Conservation (phyloP, 2,329 filamentous ascomycete species). For the Nectriaceae sp. region DNA sequence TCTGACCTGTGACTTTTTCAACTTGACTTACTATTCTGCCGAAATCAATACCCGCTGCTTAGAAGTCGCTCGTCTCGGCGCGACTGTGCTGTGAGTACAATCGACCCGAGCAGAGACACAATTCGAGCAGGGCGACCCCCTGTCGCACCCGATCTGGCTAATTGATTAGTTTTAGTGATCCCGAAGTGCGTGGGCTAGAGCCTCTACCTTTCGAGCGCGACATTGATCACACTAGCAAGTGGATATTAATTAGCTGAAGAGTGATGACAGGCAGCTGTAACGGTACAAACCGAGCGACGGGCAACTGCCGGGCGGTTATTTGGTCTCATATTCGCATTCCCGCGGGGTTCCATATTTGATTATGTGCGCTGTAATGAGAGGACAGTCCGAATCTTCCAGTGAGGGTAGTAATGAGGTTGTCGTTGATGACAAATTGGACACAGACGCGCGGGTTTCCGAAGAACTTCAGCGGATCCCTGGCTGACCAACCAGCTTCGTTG, state of each 20-base stretch:
- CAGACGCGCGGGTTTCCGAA: conserved; percentile 21
- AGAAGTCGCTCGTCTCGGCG: conserved; percentile 22
- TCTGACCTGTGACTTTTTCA: background rate
- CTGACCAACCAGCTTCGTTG: background rate
- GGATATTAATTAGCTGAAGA: conserved; percentile 4
- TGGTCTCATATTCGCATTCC: background rate
- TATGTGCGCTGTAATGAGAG: background rate
- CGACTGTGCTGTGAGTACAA: conserved; percentile 34
- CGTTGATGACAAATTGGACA: conserved; percentile 12
- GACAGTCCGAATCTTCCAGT: background rate
- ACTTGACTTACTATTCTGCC: conserved; percentile 34
- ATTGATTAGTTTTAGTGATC: background rate
- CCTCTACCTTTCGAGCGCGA: conserved; percentile 20
- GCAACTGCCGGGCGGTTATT: conserved; percentile 8
- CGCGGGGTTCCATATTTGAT: conserved; percentile 11
- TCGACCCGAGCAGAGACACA: conserved; percentile 33
- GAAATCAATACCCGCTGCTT: conserved; percentile 40
- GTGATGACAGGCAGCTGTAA: conserved; percentile 18
- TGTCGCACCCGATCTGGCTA: conserved; percentile 20
- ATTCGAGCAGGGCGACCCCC: conserved; percentile 29
- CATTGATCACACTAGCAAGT: conserved; percentile 24
- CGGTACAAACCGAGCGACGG: conserved; percentile 19
- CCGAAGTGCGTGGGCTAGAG: no score
- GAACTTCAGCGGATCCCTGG: background rate
- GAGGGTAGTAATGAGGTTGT: no score